Evolutionary conservation across 495 filamentous ascomycete species (phyloP).

Genomic region (Pseudoneurospora amorphoporcata): DNA sequence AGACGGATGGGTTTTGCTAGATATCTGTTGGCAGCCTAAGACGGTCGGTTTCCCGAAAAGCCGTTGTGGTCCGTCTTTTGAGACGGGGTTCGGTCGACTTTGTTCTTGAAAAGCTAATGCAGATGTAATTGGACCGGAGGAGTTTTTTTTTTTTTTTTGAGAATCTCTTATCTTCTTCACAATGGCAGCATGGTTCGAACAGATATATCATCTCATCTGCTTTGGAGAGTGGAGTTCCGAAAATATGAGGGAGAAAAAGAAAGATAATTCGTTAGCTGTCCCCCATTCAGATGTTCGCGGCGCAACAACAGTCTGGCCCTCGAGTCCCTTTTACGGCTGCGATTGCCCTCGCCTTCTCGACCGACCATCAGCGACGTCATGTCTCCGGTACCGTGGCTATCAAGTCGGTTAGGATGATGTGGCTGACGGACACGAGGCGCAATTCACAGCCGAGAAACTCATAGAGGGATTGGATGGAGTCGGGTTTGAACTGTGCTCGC

Average conservation of each 20-base stretch:
- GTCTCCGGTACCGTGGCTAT: background rate
- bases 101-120: slow-evolving; percentile 30
- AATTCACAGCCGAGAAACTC: background rate
- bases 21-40: slow-evolving; percentile 15
- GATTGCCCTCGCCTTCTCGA: background rate
- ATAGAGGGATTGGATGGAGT: background rate
- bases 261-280: background rate
- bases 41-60: slow-evolving; percentile 17
- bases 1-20: background rate
- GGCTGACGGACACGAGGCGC: background rate
- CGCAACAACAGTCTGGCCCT: background rate
- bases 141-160: slow-evolving; percentile 14
- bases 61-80: slow-evolving; percentile 14
- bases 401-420: background rate
- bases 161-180: slow-evolving; percentile 8
- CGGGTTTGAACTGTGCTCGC: background rate
- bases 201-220: slow-evolving; percentile 6
- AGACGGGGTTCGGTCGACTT: slow-evolving; percentile 14
- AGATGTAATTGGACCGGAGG: slow-evolving; percentile 29
- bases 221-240: slow-evolving; percentile 4
- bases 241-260: background rate
- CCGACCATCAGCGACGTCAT: background rate
- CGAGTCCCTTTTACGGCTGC: background rate
- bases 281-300: background rate
- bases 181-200: slow-evolving; percentile 8